Percentiles rank a stretch among this genome's conserved stretches.
Conservation (phyloP, 768 basidiomycete genomes). For the Scleroderma bovista region DNA sequence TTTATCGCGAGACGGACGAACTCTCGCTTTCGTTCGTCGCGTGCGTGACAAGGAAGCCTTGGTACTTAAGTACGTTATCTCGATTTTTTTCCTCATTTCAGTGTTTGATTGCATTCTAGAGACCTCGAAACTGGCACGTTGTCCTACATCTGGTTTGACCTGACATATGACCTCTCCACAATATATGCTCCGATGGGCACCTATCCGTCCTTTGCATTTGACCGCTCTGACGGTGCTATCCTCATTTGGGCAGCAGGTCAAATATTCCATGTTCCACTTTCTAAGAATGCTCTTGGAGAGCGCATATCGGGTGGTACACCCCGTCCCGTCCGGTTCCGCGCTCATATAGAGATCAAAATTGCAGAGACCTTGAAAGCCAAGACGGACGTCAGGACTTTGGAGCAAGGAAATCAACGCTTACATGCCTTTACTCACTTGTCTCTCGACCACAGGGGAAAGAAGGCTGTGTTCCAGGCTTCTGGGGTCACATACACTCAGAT, state of each 20-base stretch:
- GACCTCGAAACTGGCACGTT: constrained; percentile 64
- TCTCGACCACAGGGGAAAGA: constrained; percentile 48
- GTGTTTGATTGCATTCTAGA: constrained; percentile 28
- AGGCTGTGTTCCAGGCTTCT: constrained; percentile 62
- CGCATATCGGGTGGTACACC: constrained; percentile 37
- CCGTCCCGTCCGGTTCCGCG: constrained; percentile 50
- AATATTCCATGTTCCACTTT: constrained; percentile 52
- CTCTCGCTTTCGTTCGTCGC: constrained; percentile 69
- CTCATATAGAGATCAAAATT: constrained; percentile 57
- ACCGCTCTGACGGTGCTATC: constrained; percentile 50
- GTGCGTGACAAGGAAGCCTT: constrained; percentile 69
- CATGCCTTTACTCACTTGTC: constrained; percentile 58
- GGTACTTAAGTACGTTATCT: constrained; percentile 53
- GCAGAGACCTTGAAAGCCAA: constrained; percentile 50
- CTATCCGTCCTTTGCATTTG: constrained; percentile 71
- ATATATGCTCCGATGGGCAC: constrained; percentile 76
- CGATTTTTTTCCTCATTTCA: neutral
- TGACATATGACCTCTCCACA: constrained; percentile 59
- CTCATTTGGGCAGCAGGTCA: constrained; percentile 68
- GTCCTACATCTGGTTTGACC: constrained; percentile 59
- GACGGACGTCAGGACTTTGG: constrained; percentile 49
- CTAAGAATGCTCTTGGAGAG: constrained; percentile 48
- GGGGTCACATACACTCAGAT: constrained; percentile 34
- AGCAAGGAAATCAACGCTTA: constrained; percentile 52
- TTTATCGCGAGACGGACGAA: constrained; percentile 60